A percentile compares a stretch with the other conserved stretches of the same genome.
Evolutionary conservation across 2,329 filamentous ascomycete genomes (phyloP).

Genomic region (Pseudogymnoascus sp.): DNA sequence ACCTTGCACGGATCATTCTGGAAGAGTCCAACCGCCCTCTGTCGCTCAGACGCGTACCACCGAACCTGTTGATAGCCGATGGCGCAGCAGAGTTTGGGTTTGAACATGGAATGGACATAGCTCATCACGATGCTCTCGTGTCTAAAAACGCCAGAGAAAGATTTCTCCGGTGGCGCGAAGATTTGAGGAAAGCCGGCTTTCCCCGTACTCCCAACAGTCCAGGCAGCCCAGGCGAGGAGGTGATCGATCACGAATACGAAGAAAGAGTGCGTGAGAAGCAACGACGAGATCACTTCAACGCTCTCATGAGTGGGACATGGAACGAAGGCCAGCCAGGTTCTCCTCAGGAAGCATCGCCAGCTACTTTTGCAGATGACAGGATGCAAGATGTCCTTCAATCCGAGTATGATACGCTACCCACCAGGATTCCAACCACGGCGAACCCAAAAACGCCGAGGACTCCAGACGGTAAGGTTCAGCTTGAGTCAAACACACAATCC

Average conservation of each 20-base stretch:
- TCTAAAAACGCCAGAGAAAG: conserved; percentile 71
- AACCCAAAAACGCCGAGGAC: neutral
- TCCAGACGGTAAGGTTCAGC: neutral
- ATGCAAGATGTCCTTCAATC: neutral
- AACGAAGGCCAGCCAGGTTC: conserved; percentile 56
- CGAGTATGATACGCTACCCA: neutral
- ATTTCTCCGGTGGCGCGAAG: conserved; percentile 68
- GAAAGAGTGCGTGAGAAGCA: conserved; percentile 25
- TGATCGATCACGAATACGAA: conserved; percentile 24
- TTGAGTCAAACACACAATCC: neutral
- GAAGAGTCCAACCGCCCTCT: conserved; percentile 67
- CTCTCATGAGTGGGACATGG: conserved; percentile 49
- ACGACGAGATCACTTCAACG: conserved; percentile 42
- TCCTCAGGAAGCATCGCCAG: conserved; percentile 30
- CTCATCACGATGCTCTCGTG: conserved; percentile 70
- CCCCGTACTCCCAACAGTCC: conserved; percentile 29
- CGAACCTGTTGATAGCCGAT: conserved; percentile 79
- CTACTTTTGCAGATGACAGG: neutral
- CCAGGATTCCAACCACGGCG: neutral
- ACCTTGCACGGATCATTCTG: conserved; percentile 72
- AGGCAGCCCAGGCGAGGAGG: conserved; percentile 20
- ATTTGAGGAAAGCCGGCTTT: conserved; percentile 55
- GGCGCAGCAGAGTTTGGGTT: conserved; percentile 82
- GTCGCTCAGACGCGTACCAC: conserved; percentile 81
- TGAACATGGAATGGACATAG: conserved; percentile 63